phyloP scores from a whole-genome alignment of 257 asterid species.

The Coffea canephora region DNA sequence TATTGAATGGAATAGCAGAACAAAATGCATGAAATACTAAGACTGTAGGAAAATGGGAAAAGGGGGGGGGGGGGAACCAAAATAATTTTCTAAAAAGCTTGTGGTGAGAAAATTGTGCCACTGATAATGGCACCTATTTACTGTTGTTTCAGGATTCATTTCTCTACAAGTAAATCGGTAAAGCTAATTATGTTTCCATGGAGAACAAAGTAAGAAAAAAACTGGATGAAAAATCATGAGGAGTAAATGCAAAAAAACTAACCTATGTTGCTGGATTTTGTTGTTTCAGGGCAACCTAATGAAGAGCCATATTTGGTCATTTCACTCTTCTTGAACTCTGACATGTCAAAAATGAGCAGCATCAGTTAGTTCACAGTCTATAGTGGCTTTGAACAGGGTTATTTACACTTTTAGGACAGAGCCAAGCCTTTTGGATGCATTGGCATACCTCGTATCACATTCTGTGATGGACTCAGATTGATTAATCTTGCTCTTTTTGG shows the following conservation, averaged over 20 bases:
- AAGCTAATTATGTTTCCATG: background rate
- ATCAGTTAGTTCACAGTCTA: constrained; percentile 17
- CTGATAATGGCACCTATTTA: background rate
- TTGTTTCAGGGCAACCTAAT: constrained; percentile 45
- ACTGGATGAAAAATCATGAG: background rate
- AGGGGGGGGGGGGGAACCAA: no score
- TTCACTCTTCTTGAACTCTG: constrained; percentile 80
- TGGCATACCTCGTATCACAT: constrained; percentile 66
- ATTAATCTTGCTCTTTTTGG: constrained; percentile 34
- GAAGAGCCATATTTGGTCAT: constrained; percentile 51
- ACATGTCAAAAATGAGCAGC: constrained; percentile 23
- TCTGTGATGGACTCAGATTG: constrained; percentile 77
- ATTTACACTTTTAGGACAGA: background rate
- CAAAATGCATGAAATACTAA: no score
- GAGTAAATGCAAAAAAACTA: constrained; percentile 5
- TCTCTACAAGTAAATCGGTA: background rate
- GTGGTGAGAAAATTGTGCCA: background rate
- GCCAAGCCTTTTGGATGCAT: background rate
- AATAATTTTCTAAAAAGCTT: no score
- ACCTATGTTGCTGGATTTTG: constrained; percentile 49
- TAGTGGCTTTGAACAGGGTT: background rate
- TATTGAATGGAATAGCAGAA: no score
- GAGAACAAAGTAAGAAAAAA: constrained; percentile 2
- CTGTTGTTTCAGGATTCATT: background rate
- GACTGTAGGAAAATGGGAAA: no score